Evolutionary conservation across 2,329 filamentous ascomycete genomes (phyloP).

Genomic region (Pseudogymnoascus sp.): DNA sequence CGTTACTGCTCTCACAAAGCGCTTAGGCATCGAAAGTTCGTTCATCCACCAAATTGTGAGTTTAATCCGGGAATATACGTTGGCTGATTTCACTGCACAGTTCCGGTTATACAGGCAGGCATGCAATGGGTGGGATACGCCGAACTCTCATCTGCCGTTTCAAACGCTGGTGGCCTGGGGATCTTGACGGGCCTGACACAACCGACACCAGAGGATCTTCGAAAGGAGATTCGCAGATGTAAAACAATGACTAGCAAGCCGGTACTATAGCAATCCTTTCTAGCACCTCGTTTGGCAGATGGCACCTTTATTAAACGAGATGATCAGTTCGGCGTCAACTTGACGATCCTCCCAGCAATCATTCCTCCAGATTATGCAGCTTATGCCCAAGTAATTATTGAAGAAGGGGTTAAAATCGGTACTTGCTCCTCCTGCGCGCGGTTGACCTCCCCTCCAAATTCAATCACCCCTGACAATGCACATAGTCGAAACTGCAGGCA

Average conservation of each 20-base stretch:
- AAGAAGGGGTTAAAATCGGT: conserved; percentile 71
- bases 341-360: conserved; percentile 81
- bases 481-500: conserved; percentile 76
- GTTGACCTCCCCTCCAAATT: not conserved
- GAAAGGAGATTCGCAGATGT: conserved; percentile 81
- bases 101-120: conserved; percentile 73
- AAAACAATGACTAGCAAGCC: conserved; percentile 66
- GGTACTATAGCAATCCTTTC: not conserved
- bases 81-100: conserved; percentile 34
- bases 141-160: conserved; percentile 83
- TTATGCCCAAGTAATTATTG: conserved; percentile 82
- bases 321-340: conserved; percentile 74
- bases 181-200: conserved; percentile 92
- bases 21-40: conserved; percentile 47
- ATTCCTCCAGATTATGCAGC: conserved; percentile 82
- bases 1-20: conserved; percentile 57
- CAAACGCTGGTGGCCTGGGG: conserved; percentile 87
- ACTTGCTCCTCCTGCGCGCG: conserved; percentile 32
- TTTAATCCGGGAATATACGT: not conserved
- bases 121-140: conserved; percentile 79
- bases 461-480: conserved; percentile 14
- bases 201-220: conserved; percentile 78
- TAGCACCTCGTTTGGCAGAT: not conserved
- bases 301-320: not conserved
- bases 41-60: not conserved